phyloP scores from a whole-genome alignment of 352 stramenopile genomes.

The Globisporangium okanoganense region DNA sequence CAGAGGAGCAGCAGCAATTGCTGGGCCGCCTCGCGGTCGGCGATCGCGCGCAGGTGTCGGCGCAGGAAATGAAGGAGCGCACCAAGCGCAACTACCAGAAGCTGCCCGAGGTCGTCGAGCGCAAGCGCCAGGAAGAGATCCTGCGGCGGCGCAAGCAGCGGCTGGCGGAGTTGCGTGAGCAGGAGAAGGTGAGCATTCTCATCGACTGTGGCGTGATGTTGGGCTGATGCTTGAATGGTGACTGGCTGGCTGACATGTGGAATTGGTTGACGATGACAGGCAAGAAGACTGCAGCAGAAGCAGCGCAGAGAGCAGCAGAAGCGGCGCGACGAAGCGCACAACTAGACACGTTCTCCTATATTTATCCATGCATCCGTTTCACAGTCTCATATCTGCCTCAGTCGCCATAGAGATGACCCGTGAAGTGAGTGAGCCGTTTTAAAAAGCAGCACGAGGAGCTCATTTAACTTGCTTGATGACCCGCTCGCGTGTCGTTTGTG shows the following conservation, averaged over 20 bases:
- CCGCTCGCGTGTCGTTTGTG: neutral
- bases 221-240: neutral
- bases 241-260: neutral
- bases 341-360: neutral
- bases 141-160: conserved; percentile 57
- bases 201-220: neutral
- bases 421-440: neutral
- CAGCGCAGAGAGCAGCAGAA: conserved; percentile 37
- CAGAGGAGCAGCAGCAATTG: conserved; percentile 24
- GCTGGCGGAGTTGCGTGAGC: conserved; percentile 57
- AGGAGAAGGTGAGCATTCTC: conserved; percentile 50
- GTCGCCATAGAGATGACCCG: neutral
- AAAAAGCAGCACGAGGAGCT: neutral
- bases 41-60: conserved; percentile 50
- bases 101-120: conserved; percentile 69
- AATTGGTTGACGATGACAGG: conserved; percentile 20
- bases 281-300: conserved; percentile 49
- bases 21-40: conserved; percentile 47
- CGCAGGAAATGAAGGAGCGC: conserved; percentile 63
- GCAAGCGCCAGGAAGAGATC: conserved; percentile 69
- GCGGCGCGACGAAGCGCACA: neutral
- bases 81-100: conserved; percentile 62
- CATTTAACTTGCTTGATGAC: neutral
- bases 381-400: neutral
- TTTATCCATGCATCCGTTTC: neutral